These are phyloP conservation scores for Zalaria sp. DNA, from an alignment of 2,329 filamentous ascomycete genomes.

Conservation along the genomic window DNA sequence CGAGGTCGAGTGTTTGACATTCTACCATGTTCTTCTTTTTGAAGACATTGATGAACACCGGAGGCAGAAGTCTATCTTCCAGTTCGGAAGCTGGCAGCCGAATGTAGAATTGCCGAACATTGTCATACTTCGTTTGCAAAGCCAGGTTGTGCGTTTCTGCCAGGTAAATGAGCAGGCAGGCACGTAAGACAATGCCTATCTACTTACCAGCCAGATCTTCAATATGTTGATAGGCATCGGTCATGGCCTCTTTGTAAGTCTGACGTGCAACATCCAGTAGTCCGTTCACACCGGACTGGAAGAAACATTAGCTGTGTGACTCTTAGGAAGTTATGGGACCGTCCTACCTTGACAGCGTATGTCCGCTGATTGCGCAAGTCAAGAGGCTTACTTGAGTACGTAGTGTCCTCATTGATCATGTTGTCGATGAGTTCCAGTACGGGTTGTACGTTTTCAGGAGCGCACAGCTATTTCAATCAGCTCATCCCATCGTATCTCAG, in stretches of 20 bases:
- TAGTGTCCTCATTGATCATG: slow-evolving; percentile 68
- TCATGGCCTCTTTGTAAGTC: slow-evolving; percentile 77
- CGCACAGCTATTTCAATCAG: slow-evolving; percentile 40
- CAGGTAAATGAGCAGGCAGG: too few relatives aligned
- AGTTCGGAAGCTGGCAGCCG: slow-evolving; percentile 49
- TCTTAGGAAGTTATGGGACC: too few relatives aligned
- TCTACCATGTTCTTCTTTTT: slow-evolving; percentile 64
- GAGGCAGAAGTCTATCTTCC: slow-evolving; percentile 44
- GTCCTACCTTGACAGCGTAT: slow-evolving; percentile 63
- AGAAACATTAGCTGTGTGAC: too few relatives aligned
- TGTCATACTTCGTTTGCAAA: slow-evolving; percentile 62
- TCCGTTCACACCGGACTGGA: slow-evolving; percentile 62
- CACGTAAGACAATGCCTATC: slow-evolving; percentile 3
- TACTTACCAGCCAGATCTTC: slow-evolving; percentile 48
- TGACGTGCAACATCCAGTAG: slow-evolving; percentile 79
- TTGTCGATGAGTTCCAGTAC: slow-evolving; percentile 52
- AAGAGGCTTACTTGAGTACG: slow-evolving; percentile 62
- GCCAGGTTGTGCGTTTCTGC: slow-evolving; percentile 39
- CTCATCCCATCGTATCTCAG: background rate
- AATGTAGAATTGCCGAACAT: slow-evolving; percentile 66
- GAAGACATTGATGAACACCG: slow-evolving; percentile 63
- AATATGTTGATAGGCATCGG: slow-evolving; percentile 61
- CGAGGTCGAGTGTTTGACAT: slow-evolving; percentile 71
- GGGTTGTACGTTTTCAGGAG: slow-evolving; percentile 43
- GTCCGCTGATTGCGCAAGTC: slow-evolving; percentile 81